Evolutionary conservation across 2,329 filamentous ascomycete species (phyloP).

Genomic region (Pseudopithomyces chartarum): DNA sequence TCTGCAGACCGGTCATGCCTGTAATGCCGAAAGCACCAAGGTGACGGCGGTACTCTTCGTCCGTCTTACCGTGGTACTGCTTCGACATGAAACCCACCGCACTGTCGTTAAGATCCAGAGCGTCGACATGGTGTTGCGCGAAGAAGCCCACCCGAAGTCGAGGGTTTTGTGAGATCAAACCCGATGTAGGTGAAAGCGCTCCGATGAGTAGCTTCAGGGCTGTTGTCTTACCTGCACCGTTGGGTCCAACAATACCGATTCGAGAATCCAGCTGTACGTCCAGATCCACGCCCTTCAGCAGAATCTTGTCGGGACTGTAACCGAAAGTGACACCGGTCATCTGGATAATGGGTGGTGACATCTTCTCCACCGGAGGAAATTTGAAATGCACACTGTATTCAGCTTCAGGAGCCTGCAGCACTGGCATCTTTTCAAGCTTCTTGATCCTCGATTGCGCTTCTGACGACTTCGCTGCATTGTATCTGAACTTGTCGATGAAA

Average conservation of each 20-base stretch:
- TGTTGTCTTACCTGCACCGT: conserved; percentile 98
- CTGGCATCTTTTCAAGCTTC: conserved; percentile 96
- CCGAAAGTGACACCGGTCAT: conserved; percentile 94
- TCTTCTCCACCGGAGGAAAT: conserved; percentile 96
- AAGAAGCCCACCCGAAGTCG: conserved; percentile 94
- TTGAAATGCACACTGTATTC: conserved; percentile 97
- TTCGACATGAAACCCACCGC: conserved; percentile 97
- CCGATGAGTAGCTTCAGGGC: conserved; percentile 97
- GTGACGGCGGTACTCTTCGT: conserved; percentile 96
- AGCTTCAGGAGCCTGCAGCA: conserved; percentile 85
- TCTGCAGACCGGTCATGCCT: conserved; percentile 93
- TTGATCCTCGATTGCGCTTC: conserved; percentile 99
- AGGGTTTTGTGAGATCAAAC: conserved; percentile 86
- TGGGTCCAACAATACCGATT: conserved; percentile 98
- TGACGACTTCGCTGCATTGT: conserved; percentile 98
- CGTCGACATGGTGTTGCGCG: conserved; percentile 97
- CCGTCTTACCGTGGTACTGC: conserved; percentile 84
- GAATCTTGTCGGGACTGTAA: conserved; percentile 77
- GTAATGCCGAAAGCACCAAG: conserved; percentile 86
- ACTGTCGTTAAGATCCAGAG: conserved; percentile 84
- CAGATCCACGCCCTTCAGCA: conserved; percentile 86
- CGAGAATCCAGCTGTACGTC: conserved; percentile 97
- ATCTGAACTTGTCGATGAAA: conserved; percentile 99
- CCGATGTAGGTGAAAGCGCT: conserved; percentile 74
- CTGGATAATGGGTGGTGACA: conserved; percentile 96